phyloP scores from a whole-genome alignment of 768 basidiomycete genomes.

The Kwoniella europaea region DNA sequence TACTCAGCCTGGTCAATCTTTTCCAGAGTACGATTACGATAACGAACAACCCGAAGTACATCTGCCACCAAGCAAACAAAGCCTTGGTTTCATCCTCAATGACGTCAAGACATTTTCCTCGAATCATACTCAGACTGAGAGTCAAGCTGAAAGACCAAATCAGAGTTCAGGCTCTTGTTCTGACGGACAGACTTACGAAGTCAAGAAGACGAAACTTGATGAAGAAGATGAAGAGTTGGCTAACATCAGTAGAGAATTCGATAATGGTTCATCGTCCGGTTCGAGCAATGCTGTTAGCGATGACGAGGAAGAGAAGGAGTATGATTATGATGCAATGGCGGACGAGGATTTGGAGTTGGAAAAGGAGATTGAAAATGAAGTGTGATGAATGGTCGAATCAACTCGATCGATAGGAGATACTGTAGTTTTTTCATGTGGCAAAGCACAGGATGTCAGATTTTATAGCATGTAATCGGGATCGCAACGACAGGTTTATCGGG shows the following conservation, averaged over 20 bases:
- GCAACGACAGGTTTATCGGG: no score
- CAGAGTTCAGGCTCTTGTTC: no score
- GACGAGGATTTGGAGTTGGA: slow-evolving; percentile 1
- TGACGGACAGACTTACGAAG: background rate
- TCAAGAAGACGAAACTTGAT: background rate
- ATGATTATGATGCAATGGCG: slow-evolving; percentile 5
- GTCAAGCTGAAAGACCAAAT: no score
- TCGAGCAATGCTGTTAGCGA: background rate
- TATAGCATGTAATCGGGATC: no score
- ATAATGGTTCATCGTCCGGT: background rate
- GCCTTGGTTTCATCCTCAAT: background rate
- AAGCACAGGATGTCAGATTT: background rate
- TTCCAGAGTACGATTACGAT: background rate
- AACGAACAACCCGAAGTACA: background rate
- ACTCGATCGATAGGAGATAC: background rate
- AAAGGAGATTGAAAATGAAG: slow-evolving; percentile 1
- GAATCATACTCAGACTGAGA: no score
- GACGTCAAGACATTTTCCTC: no score
- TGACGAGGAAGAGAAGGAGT: background rate
- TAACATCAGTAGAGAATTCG: slow-evolving; percentile 7
- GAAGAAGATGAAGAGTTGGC: slow-evolving; percentile 4
- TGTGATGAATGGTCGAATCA: background rate
- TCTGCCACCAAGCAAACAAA: background rate
- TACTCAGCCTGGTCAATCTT: background rate
- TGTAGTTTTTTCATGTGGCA: background rate